These are phyloP conservation scores for Pleurotus salmoneostramineus DNA, from an alignment of 768 basidiomycete genomes.

Conservation along the genomic window DNA sequence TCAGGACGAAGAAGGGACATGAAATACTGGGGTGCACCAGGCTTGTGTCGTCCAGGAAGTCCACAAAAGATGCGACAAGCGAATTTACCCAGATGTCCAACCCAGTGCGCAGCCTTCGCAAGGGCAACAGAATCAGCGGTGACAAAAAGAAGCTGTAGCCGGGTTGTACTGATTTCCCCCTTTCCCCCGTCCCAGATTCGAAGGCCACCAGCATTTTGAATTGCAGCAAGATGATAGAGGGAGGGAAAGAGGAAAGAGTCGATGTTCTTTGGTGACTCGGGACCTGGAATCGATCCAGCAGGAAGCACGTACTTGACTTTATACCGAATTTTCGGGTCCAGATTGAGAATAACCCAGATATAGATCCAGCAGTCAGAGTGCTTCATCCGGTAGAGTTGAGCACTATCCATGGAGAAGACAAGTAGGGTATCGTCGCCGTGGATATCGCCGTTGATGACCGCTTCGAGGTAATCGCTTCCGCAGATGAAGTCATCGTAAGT, in stretches of 20 bases:
- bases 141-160: constrained; percentile 17
- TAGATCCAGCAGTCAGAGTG: constrained; percentile 38
- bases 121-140: constrained; percentile 31
- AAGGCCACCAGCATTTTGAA: constrained; percentile 24
- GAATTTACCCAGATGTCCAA: constrained; percentile 29
- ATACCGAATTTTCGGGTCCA: constrained; percentile 18
- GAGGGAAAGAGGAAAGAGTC: constrained; percentile 31
- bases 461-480: constrained; percentile 22
- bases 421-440: constrained; percentile 27
- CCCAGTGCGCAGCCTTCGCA: constrained; percentile 24
- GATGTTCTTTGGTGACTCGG: constrained; percentile 25
- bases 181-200: constrained; percentile 25
- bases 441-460: constrained; percentile 16
- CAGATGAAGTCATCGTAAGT: constrained; percentile 21
- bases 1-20: constrained; percentile 22
- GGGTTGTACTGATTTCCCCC: constrained; percentile 11
- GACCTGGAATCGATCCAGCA: constrained; percentile 20
- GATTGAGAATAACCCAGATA: constrained; percentile 34
- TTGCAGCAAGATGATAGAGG: constrained; percentile 25
- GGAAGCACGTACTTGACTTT: constrained; percentile 20
- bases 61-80: constrained; percentile 31
- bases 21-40: constrained; percentile 25
- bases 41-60: constrained; percentile 25
- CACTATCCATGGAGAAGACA: constrained; percentile 33
- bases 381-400: constrained; percentile 38